Evolutionary conservation across 2,329 filamentous ascomycete species (phyloP).

Genomic region (Aureobasidium melanogenum): DNA sequence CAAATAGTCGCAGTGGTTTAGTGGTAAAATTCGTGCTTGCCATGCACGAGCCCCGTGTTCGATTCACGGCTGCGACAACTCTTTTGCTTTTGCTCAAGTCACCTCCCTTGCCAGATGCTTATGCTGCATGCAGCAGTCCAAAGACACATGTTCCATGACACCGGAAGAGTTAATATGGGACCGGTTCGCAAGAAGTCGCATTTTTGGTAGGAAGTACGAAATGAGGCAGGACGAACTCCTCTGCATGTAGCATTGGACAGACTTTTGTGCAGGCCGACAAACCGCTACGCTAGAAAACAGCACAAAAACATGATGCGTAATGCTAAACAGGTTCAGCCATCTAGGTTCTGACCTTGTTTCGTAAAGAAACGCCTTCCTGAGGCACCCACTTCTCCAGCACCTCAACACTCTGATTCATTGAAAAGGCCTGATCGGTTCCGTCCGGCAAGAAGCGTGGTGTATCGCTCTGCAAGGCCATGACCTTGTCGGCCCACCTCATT

Average conservation of each 20-base stretch:
- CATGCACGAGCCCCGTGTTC: slow-evolving; percentile 12
- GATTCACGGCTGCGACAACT: slow-evolving; percentile 11
- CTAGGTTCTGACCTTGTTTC: slow-evolving; percentile 20
- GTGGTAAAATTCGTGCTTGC: slow-evolving; percentile 13
- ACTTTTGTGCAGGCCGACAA: background rate
- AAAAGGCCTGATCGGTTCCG: slow-evolving; percentile 4
- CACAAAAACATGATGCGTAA: background rate
- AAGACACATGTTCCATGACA: no score
- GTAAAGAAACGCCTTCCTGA: slow-evolving; percentile 20
- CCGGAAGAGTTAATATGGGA: no score
- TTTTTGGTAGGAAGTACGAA: background rate
- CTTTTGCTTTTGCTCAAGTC: background rate
- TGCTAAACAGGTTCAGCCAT: background rate
- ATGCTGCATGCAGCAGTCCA: no score
- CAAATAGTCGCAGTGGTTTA: slow-evolving; percentile 11
- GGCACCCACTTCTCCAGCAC: slow-evolving; percentile 25
- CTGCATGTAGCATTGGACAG: background rate
- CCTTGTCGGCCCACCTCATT: slow-evolving; percentile 25
- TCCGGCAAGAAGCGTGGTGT: slow-evolving; percentile 20
- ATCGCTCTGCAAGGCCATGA: slow-evolving; percentile 25
- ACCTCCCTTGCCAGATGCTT: background rate
- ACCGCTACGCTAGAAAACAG: background rate
- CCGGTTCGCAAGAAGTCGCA: background rate
- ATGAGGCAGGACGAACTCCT: no score
- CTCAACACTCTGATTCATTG: slow-evolving; percentile 18